phyloP scores from a whole-genome alignment of 768 basidiomycete genomes.

The Lactarius akahatsu region DNA sequence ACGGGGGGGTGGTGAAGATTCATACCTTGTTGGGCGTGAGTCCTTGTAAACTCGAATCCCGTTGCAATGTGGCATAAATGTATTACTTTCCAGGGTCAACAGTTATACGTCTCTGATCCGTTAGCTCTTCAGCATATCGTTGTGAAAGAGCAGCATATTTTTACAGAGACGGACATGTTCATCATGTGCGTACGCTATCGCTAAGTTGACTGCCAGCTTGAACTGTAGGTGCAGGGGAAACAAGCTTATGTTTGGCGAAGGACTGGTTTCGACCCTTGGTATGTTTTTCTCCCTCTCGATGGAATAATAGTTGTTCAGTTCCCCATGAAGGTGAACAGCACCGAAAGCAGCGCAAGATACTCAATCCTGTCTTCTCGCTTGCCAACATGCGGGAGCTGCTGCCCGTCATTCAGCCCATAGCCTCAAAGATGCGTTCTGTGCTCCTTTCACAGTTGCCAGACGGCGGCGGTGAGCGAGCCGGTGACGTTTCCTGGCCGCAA shows the following conservation, averaged over 20 bases:
- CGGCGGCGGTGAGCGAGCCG: conserved; percentile 22
- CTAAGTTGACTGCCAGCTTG: not conserved
- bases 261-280: conserved; percentile 42
- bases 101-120: conserved; percentile 12
- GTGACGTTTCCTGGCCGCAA: not conserved
- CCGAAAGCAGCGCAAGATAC: conserved; percentile 33
- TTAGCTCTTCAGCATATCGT: conserved; percentile 24
- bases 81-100: conserved; percentile 12
- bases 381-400: conserved; percentile 30
- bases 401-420: conserved; percentile 37
- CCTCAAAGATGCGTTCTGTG: conserved; percentile 32
- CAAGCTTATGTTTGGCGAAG: conserved; percentile 39
- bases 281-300: not conserved
- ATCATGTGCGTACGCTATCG: conserved; percentile 12
- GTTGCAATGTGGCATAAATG: conserved; percentile 20
- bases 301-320: not conserved
- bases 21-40: conserved; percentile 39
- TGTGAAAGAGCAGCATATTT: conserved; percentile 27
- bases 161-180: conserved; percentile 22
- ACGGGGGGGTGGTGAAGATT: conserved; percentile 39
- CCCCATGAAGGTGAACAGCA: conserved; percentile 32
- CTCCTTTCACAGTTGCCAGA: conserved; percentile 31
- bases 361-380: conserved; percentile 34
- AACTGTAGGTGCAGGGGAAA: not conserved
- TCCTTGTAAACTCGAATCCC: conserved; percentile 28